Base-by-base conservation (phyloP, 2,329 filamentous ascomycete species). In the Aspergillus vadensis region DNA sequence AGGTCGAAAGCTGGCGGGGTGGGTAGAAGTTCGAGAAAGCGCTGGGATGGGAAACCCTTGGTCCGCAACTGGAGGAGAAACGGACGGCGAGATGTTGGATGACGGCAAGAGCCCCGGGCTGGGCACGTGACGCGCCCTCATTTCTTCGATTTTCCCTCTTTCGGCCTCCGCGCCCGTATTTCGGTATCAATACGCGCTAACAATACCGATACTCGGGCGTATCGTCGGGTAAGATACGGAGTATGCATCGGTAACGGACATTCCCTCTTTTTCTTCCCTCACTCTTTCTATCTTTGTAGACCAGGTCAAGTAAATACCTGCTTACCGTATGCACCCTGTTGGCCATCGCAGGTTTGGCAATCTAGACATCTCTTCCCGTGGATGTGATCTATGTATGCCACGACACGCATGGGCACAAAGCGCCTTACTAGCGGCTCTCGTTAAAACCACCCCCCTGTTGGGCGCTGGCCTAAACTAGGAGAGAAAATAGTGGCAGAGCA, bases 81-180 rank as follows among this genome's bases (percentile, higher is more conserved):
- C 61, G 61, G 57, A 60, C 54, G 58, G 63, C 58, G 60, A 60
- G 65, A 64, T 65, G 63, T 65, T 67, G 66, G 66, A 70, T 72
- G 71, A 72, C 72, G 70, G 71, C 68, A 69, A 72, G 68, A 67
- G 65, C 61, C 57, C 59, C 30, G 59, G 55, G 57, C 51, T 52
- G 57, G 50, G 14, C 71, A 73, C 72, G 70, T 73, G 72, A 72
- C 59, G 53, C 57, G 60, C 58, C 61, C 57, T 63, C 62, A 61
- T 53, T 57, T 60, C 60, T 60, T 57, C 51, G 59, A 57, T 54
- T 55, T 56, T 51, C 57, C 54, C 59, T 44, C 50, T 14, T 52
- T 41, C 50, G 56, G 41, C 23, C 43, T 59, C 49, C 53, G 48
- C 43, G 23, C 55, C 52, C 6, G 44, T 55, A 56, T 44, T 36